Evolutionary conservation across 1,139 yeast species (phyloP).

Genomic region (Lodderomyces theae): DNA sequence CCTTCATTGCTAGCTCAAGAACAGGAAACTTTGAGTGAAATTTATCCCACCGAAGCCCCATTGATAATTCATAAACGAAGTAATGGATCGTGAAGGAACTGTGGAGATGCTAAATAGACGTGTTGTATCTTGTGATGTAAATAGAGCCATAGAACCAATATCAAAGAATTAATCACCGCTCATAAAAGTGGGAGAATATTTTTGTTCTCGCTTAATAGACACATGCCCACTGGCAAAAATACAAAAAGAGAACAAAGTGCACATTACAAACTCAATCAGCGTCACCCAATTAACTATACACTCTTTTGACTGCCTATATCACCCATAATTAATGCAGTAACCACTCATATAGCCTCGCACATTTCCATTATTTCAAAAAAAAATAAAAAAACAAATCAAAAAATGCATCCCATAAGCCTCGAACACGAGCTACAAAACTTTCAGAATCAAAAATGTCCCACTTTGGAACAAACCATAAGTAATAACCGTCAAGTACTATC

Average conservation of each 20-base stretch:
- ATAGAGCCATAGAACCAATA: no score
- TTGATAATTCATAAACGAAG: slow-evolving; percentile 24
- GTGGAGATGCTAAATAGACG: no score
- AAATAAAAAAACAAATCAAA: neutral
- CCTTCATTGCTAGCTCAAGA: slow-evolving; percentile 21
- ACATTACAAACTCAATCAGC: no score
- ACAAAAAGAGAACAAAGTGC: no score
- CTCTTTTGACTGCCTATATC: no score
- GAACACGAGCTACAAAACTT: slow-evolving; percentile 24
- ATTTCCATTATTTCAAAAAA: no score
- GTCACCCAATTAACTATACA: no score
- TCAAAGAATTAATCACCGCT: no score
- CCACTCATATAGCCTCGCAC: neutral
- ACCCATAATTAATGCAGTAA: neutral
- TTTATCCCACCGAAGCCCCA: slow-evolving; percentile 38
- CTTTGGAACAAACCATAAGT: slow-evolving; percentile 34
- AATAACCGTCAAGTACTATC: slow-evolving; percentile 38
- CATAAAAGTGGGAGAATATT: no score
- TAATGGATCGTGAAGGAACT: neutral
- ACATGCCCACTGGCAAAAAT: no score
- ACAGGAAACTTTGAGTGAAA: slow-evolving; percentile 45
- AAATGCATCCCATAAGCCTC: slow-evolving; percentile 3
- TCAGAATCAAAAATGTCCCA: slow-evolving; percentile 32
- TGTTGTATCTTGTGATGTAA: no score
- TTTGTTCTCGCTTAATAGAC: no score